These are phyloP conservation scores for Entamoeba invadens DNA, from an alignment of 208 protist species.

Conservation along the genomic window DNA sequence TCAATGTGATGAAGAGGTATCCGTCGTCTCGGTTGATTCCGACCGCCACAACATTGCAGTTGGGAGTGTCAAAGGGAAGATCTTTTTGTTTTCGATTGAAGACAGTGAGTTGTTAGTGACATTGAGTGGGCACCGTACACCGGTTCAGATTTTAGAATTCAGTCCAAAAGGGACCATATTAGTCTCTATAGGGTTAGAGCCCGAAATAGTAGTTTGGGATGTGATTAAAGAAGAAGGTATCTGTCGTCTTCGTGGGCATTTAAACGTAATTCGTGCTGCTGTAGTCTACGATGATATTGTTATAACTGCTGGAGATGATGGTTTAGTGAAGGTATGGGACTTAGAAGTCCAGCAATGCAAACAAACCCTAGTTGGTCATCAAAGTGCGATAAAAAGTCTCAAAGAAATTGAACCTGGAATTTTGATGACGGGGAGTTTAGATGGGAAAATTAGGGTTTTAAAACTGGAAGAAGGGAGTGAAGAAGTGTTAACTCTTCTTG, in stretches of 20 bases:
- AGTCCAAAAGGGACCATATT: neutral
- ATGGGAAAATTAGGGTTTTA: neutral
- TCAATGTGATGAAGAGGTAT: neutral
- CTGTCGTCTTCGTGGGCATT: neutral
- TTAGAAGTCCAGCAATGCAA: neutral
- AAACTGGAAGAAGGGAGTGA: neutral
- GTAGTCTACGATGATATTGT: neutral
- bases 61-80: neutral
- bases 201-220: slow-evolving; percentile 1
- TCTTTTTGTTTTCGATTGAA: neutral
- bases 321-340: neutral
- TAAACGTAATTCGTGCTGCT: neutral
- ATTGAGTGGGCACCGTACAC: neutral
- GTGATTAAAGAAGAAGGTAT: neutral
- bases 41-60: neutral
- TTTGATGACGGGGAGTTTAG: neutral
- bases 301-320: neutral
- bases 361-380: neutral
- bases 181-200: neutral
- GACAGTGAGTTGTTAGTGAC: neutral
- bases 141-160: neutral
- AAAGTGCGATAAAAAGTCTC: neutral
- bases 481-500: neutral
- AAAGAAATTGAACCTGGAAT: neutral
- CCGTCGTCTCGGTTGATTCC: neutral